Conservation (phyloP, 371 early-diverging fungal species). For the Mycotypha africana region DNA sequence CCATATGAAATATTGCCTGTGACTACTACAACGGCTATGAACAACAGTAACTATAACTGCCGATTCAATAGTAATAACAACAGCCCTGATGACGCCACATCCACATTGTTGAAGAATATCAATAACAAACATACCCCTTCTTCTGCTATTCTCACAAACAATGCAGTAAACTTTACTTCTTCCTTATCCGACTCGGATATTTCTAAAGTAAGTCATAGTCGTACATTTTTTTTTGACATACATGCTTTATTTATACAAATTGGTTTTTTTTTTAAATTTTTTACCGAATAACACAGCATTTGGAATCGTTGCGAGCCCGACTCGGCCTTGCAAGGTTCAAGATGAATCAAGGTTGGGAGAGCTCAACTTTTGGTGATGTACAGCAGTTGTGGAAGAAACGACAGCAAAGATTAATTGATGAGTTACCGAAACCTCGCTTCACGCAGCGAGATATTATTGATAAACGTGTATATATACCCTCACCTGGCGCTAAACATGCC, state of each 20-base stretch:
- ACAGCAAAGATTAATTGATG: constrained; percentile 20
- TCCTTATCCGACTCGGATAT: constrained; percentile 1
- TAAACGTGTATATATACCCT: constrained; percentile 13
- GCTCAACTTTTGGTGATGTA: constrained; percentile 26
- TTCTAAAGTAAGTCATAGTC: constrained; percentile 13
- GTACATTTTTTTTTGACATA: no score
- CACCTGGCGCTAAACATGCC: constrained; percentile 9
- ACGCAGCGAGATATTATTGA: constrained; percentile 39
- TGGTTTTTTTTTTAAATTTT: neutral
- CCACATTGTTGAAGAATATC: no score
- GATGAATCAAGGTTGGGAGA: constrained; percentile 36
- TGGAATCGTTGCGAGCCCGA: constrained; percentile 23
- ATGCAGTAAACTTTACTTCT: no score
- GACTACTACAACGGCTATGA: no score
- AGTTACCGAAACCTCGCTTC: constrained; percentile 34
- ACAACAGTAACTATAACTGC: no score
- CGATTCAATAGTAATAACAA: no score
- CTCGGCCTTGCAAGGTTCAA: constrained; percentile 40
- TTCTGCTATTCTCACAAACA: no score
- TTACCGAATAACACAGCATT: constrained; percentile 17
- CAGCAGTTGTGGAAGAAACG: constrained; percentile 31
- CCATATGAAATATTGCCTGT: no score
- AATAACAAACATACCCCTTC: no score
- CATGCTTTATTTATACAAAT: neutral
- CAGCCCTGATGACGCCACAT: no score